Evolutionary conservation across 352 stramenopile species (phyloP).

Genomic region (Pythium folliculosum): DNA sequence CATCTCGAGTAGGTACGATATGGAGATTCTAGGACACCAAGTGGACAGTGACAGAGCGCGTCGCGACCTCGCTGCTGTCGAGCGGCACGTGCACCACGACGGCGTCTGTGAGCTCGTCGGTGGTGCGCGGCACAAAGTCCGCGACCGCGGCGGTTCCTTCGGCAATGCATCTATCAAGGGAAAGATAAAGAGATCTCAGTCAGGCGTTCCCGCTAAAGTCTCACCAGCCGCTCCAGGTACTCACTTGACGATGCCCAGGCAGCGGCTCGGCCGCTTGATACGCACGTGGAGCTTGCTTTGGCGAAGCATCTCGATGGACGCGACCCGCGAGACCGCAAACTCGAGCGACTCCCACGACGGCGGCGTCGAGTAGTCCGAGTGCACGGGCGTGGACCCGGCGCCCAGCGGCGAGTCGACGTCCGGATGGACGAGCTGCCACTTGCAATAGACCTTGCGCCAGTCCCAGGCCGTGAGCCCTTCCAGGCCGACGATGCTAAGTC

Average conservation of each 20-base stretch:
- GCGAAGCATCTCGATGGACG: slow-evolving; percentile 17
- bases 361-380: background rate
- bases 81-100: slow-evolving; percentile 7
- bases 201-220: background rate
- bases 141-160: slow-evolving; percentile 3
- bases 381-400: background rate
- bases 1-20: no score
- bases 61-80: slow-evolving; percentile 2
- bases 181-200: slow-evolving; percentile 2
- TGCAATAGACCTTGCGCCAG: slow-evolving; percentile 21
- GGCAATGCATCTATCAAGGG: background rate
- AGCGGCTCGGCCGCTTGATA: slow-evolving; percentile 23
- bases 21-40: background rate
- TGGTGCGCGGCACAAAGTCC: slow-evolving; percentile 3
- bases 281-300: slow-evolving; percentile 11
- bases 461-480: slow-evolving; percentile 13
- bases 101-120: background rate
- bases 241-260: slow-evolving; percentile 25
- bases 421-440: slow-evolving; percentile 8
- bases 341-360: slow-evolving; percentile 9
- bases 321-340: background rate
- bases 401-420: background rate
- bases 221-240: background rate
- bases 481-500: slow-evolving; percentile 2
- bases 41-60: background rate